Percentiles rank a stretch among this genome's conserved stretches.
phyloP scores from a whole-genome alignment of 805 yeast genomes.

The Yarrowia porcina region DNA sequence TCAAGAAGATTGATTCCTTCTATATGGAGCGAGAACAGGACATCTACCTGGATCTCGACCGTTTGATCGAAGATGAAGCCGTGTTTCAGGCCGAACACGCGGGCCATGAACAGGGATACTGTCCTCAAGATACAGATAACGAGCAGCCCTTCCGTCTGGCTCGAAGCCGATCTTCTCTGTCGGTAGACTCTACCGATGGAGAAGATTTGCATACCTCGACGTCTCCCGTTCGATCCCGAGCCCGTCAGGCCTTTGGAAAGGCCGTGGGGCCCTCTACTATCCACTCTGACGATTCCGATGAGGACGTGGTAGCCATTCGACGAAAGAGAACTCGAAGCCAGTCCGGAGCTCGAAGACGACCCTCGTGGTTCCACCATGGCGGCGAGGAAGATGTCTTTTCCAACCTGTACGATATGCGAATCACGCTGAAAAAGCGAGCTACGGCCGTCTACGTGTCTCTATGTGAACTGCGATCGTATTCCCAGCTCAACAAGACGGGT shows the following conservation, averaged over 20 bases:
- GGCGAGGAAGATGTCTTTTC: slow-evolving; percentile 25
- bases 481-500: slow-evolving; percentile 84
- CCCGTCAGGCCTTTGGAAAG: slow-evolving; percentile 4
- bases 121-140: slow-evolving; percentile 16
- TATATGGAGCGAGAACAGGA: slow-evolving; percentile 64
- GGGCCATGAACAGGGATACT: slow-evolving; percentile 15
- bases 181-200: slow-evolving; percentile 22
- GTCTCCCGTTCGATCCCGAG: not conserved
- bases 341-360: slow-evolving; percentile 23
- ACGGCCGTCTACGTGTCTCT: slow-evolving; percentile 66
- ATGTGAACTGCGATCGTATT: slow-evolving; percentile 77
- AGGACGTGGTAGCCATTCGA: slow-evolving; percentile 9
- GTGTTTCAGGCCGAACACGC: slow-evolving; percentile 36
- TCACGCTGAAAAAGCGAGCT: slow-evolving; percentile 65
- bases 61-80: slow-evolving; percentile 57
- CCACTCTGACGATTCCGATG: slow-evolving; percentile 14
- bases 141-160: slow-evolving; percentile 21
- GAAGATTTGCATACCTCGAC: slow-evolving; percentile 4
- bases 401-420: slow-evolving; percentile 37
- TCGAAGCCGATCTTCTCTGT: slow-evolving; percentile 14
- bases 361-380: slow-evolving; percentile 24
- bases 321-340: slow-evolving; percentile 18
- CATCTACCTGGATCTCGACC: slow-evolving; percentile 51
- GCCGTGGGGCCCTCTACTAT: not conserved
- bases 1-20: slow-evolving; percentile 71